Percentiles rank a stretch among this genome's conserved stretches.
These are phyloP conservation scores for Grifola frondosa DNA, from an alignment of 1,284 basidiomycete species.

Conservation along the genomic window DNA sequence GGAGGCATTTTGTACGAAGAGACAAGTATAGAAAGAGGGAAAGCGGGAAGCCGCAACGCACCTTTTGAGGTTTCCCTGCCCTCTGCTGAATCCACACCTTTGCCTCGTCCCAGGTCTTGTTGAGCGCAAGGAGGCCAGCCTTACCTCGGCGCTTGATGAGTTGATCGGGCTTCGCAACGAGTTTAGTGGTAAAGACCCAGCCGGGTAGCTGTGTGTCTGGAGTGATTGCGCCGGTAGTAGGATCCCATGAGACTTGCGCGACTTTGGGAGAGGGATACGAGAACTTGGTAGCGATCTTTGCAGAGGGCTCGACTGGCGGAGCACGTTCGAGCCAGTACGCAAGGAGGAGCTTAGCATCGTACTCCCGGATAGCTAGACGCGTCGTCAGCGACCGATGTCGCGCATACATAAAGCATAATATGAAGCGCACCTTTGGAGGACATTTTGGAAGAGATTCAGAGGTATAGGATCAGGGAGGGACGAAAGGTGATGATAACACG, in stretches of 20 bases:
- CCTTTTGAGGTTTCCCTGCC: slow-evolving; percentile 93
- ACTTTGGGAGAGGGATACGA: slow-evolving; percentile 69
- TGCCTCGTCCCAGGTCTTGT: slow-evolving; percentile 89
- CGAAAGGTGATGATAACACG: slow-evolving; percentile 8
- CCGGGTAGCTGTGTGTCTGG: slow-evolving; percentile 73
- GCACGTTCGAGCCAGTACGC: slow-evolving; percentile 93
- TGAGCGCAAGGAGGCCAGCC: slow-evolving; percentile 91
- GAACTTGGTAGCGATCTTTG: slow-evolving; percentile 59
- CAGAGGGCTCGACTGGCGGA: slow-evolving; percentile 56
- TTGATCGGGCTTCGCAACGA: slow-evolving; percentile 95
- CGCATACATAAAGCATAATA: slow-evolving; percentile 3
- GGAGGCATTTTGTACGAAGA: slow-evolving; percentile 2
- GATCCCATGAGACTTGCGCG: slow-evolving; percentile 87
- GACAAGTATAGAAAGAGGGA: slow-evolving; percentile 14
- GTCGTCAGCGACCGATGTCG: slow-evolving; percentile 5
- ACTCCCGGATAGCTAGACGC: slow-evolving; percentile 81
- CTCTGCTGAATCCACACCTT: slow-evolving; percentile 86
- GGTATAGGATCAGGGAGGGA: slow-evolving; percentile 4
- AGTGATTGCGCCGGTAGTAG: slow-evolving; percentile 78
- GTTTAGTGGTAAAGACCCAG: slow-evolving; percentile 88
- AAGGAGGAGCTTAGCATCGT: slow-evolving; percentile 91
- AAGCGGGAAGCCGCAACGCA: slow-evolving; percentile 34
- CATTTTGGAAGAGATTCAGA: slow-evolving; percentile 25
- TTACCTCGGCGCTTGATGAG: slow-evolving; percentile 99
- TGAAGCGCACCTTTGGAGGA: slow-evolving; percentile 35